These are phyloP conservation scores for Kodamaea alishanica DNA, from an alignment of 1,139 yeast species.

Conservation along the genomic window DNA sequence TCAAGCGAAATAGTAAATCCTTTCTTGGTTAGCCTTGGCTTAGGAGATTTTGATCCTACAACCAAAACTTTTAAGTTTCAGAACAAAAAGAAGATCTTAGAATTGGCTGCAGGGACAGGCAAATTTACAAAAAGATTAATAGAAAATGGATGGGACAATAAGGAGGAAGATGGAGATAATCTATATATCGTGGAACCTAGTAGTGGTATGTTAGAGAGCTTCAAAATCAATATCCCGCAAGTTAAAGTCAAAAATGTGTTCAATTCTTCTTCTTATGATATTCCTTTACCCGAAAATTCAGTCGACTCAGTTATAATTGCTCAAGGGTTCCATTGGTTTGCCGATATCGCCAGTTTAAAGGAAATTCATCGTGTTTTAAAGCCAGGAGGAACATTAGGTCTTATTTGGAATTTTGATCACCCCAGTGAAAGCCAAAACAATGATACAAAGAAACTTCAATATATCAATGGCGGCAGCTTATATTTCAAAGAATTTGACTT, in stretches of 20 bases:
- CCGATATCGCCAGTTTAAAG: constrained; percentile 44
- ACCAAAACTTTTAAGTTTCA: constrained; percentile 12
- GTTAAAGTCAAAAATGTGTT: constrained; percentile 23
- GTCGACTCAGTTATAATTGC: constrained; percentile 57
- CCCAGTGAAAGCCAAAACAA: constrained; percentile 13
- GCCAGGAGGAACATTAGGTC: constrained; percentile 45
- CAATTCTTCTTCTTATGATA: constrained; percentile 44
- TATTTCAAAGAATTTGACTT: constrained; percentile 8
- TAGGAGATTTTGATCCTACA: constrained; percentile 17
- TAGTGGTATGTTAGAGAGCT: constrained; percentile 53
- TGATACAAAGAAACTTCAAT: constrained; percentile 5
- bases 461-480: constrained; percentile 9
- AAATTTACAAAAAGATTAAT: constrained; percentile 53
- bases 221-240: constrained; percentile 46
- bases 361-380: constrained; percentile 55
- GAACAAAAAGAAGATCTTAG: constrained; percentile 38
- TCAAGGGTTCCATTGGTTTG: constrained; percentile 71
- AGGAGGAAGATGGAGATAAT: constrained; percentile 16
- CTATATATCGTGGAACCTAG: constrained; percentile 57
- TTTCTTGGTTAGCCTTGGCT: constrained; percentile 37
- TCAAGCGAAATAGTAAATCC: constrained; percentile 43
- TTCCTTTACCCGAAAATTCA: constrained; percentile 45
- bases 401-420: constrained; percentile 63
- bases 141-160: constrained; percentile 34
- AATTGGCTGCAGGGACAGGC: constrained; percentile 66